These are phyloP conservation scores for Naganishia kalamii DNA, from an alignment of 768 basidiomycete species.

Conservation along the genomic window DNA sequence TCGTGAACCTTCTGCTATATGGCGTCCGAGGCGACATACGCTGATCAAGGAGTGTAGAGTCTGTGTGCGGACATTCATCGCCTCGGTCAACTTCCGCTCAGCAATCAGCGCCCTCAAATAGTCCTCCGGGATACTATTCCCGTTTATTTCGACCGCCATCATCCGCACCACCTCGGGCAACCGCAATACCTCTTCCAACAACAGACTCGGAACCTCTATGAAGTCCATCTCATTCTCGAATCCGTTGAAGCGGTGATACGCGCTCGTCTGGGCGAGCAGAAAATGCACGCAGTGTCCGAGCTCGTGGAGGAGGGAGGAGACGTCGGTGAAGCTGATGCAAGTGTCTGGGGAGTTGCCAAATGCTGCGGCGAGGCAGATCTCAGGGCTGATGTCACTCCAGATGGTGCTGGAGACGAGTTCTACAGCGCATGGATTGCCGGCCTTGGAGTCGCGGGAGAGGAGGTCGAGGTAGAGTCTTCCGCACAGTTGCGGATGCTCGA, in stretches of 20 bases:
- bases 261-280: neutral
- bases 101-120: neutral
- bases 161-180: neutral
- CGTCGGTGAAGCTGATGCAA: neutral
- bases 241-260: neutral
- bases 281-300: constrained; percentile 13
- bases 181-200: constrained; percentile 5
- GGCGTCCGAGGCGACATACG: neutral
- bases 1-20: neutral
- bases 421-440: neutral
- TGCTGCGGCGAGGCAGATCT: neutral
- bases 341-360: neutral
- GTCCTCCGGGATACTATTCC: constrained; percentile 6
- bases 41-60: neutral
- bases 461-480: constrained; percentile 3
- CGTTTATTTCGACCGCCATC: neutral
- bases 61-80: neutral
- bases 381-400: neutral
- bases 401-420: neutral
- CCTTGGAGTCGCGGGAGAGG: constrained; percentile 2
- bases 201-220: constrained; percentile 4
- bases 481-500: neutral
- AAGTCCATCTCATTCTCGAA: neutral
- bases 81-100: neutral
- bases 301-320: constrained; percentile 6